Percentiles rank a stretch among this genome's conserved stretches.
Conservation (phyloP, 257 asterid species). For the Scutellaria barbata region DNA sequence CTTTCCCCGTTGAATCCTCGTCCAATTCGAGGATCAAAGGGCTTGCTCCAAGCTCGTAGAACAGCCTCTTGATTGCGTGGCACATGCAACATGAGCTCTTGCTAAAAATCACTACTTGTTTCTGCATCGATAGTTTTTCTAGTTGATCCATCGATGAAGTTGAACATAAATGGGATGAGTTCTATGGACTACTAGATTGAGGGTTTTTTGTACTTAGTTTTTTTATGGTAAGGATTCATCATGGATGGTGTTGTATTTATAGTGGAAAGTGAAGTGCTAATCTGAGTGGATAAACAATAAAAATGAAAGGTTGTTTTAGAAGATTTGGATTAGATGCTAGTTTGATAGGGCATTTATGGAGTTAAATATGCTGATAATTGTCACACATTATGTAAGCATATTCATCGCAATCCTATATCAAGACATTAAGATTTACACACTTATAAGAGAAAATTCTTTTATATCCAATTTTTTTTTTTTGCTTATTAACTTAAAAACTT, state of each 20-base stretch:
- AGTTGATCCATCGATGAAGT: conserved; percentile 16
- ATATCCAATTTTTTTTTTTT: too few species aligned
- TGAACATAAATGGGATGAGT: too few species aligned
- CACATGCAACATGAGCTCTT: conserved; percentile 75
- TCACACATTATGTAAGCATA: too few species aligned
- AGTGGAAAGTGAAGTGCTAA: conserved; percentile 1
- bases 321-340: neutral
- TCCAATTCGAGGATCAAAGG: conserved; percentile 58
- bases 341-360: too few species aligned
- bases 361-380: too few species aligned
- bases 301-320: neutral
- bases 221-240: neutral
- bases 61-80: conserved; percentile 60
- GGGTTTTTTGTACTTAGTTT: neutral
- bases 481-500: too few species aligned
- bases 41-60: conserved; percentile 61
- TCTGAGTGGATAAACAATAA: neutral
- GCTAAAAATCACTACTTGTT: conserved; percentile 57
- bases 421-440: too few species aligned
- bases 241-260: neutral
- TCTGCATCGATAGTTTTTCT: conserved; percentile 38
- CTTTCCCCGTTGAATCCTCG: conserved; percentile 44
- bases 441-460: too few species aligned
- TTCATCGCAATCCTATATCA: too few species aligned
- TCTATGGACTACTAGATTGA: too few species aligned